These are phyloP conservation scores for Trebouxiophyceae sp. DNA, from an alignment of 163 green algal species.

Conservation along the genomic window DNA sequence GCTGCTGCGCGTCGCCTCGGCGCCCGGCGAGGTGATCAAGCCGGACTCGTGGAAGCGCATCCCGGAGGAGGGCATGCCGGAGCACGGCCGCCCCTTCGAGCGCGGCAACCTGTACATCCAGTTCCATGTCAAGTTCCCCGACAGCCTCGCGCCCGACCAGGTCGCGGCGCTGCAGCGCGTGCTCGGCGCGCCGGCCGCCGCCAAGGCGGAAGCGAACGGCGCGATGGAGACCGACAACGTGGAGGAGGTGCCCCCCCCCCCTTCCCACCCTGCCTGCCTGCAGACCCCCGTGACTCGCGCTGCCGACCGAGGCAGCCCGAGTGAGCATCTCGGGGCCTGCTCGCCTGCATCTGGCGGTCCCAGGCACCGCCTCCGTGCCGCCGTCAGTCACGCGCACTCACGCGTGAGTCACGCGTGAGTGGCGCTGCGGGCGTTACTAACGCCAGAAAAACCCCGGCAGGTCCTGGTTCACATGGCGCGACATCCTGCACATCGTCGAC, in stretches of 20 bases:
- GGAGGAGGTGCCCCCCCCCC: constrained; percentile 13
- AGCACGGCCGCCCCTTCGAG: constrained; percentile 80
- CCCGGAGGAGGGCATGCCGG: constrained; percentile 93
- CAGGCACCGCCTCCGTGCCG: too few species aligned
- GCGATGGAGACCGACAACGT: constrained; percentile 45
- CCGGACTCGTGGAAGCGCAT: constrained; percentile 64
- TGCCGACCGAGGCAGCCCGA: too few species aligned
- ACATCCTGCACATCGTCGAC: constrained; percentile 96
- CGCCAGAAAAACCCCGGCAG: too few species aligned
- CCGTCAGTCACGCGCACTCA: too few species aligned
- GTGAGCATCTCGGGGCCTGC: too few species aligned
- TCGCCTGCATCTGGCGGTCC: too few species aligned
- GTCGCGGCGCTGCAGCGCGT: constrained; percentile 28
- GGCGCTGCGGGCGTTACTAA: too few species aligned
- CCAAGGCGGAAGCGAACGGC: too few species aligned
- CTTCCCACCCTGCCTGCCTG: background rate
- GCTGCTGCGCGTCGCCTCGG: constrained; percentile 49
- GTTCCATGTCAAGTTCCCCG: constrained; percentile 89
- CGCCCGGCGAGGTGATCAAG: constrained; percentile 85
- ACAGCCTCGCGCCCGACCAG: constrained; percentile 35
- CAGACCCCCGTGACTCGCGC: background rate
- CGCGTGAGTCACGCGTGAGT: too few species aligned
- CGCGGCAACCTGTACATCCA: constrained; percentile 98
- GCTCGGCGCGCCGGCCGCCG: background rate
- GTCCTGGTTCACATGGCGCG: constrained; percentile 87